Evolutionary conservation across 306 rosid species (phyloP).

Genomic region (Urtica urens): DNA sequence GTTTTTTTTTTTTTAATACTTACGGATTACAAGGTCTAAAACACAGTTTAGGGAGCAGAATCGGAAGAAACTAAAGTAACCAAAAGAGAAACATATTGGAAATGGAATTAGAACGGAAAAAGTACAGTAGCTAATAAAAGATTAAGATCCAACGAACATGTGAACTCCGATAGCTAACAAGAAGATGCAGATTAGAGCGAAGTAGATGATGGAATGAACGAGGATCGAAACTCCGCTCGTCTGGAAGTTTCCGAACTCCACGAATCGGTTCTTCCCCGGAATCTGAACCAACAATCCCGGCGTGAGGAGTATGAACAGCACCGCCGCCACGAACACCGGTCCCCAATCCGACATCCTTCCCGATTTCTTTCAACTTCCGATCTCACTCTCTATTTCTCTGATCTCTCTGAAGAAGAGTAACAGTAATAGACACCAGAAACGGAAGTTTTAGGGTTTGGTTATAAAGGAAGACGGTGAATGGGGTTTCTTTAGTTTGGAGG

Average conservation of each 20-base stretch:
- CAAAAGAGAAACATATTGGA: neutral
- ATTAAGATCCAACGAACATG: conserved; percentile 40
- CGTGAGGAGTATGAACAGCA: conserved; percentile 67
- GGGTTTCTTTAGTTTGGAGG: conserved; percentile 18
- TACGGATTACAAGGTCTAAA: no score
- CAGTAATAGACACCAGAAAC: no score
- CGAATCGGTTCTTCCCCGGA: conserved; percentile 36
- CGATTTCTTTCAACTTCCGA: neutral
- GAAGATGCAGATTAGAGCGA: conserved; percentile 81
- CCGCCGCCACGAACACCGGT: conserved; percentile 75
- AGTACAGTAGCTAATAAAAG: neutral
- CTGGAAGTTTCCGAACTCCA: conserved; percentile 72
- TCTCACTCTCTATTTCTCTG: conserved; percentile 1
- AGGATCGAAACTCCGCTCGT: conserved; percentile 71
- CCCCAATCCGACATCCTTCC: conserved; percentile 89
- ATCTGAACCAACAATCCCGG: conserved; percentile 76
- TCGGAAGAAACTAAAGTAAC: neutral
- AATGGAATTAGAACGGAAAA: neutral
- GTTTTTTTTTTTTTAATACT: no score
- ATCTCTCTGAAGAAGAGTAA: conserved; percentile 2
- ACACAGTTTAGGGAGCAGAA: no score
- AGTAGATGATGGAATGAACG: conserved; percentile 60
- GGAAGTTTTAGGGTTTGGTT: neutral
- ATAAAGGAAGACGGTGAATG: neutral
- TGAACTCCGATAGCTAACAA: conserved; percentile 62